Conservation (phyloP, 495 filamentous ascomycete species). For the Tuber borchii region DNA sequence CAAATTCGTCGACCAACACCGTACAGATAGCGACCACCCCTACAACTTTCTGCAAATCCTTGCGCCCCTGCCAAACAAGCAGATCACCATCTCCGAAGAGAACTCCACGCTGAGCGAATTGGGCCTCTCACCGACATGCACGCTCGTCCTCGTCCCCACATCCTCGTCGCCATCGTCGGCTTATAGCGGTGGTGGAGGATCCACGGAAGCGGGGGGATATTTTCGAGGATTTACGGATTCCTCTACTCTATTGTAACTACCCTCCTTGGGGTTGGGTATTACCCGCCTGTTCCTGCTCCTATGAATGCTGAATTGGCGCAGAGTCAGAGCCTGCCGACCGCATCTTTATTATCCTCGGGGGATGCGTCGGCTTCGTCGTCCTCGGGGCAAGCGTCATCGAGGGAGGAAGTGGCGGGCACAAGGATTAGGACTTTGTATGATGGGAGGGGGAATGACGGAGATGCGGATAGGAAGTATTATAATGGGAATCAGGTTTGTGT, state of each 20-base stretch:
- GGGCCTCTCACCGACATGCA: constrained; percentile 68
- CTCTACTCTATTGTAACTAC: constrained; percentile 49
- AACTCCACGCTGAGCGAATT: constrained; percentile 58
- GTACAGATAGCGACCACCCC: constrained; percentile 44
- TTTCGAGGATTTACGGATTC: constrained; percentile 46
- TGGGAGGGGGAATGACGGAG: constrained; percentile 46
- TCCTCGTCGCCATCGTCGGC: constrained; percentile 54
- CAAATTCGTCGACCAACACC: constrained; percentile 61
- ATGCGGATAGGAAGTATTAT: constrained; percentile 53
- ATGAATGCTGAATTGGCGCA: background rate
- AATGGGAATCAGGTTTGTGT: constrained; percentile 66
- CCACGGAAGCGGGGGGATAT: constrained; percentile 35
- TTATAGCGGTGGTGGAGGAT: constrained; percentile 46
- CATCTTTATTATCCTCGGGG: constrained; percentile 2
- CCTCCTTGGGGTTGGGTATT: constrained; percentile 50
- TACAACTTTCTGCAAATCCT: constrained; percentile 83
- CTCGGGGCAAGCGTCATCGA: constrained; percentile 20
- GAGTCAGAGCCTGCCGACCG: constrained; percentile 17
- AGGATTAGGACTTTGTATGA: constrained; percentile 57
- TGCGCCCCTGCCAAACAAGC: constrained; percentile 66
- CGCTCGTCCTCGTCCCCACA: constrained; percentile 71
- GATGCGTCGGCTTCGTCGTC: background rate
- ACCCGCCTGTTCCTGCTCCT: constrained; percentile 18
- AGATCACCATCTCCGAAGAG: constrained; percentile 68
- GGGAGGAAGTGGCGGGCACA: constrained; percentile 34